Conservation (phyloP, 2,329 filamentous ascomycete species). For the Talaromyces sp. region DNA sequence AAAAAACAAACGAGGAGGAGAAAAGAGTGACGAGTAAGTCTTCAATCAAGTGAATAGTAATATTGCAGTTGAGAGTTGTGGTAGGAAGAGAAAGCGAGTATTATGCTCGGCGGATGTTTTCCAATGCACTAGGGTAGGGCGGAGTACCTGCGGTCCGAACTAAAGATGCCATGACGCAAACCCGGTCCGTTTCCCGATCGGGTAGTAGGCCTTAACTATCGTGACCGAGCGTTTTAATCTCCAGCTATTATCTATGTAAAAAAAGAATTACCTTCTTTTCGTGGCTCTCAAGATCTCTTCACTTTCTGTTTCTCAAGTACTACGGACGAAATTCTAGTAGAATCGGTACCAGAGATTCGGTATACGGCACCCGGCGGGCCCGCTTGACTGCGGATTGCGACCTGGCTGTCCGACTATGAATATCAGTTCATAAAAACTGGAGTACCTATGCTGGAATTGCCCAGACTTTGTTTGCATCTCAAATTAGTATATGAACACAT, state of each 20-base stretch:
- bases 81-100: slow-evolving; percentile 4
- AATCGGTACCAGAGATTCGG: neutral
- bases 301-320: neutral
- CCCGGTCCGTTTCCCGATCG: neutral
- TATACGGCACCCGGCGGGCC: neutral
- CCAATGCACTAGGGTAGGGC: neutral
- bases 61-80: neutral
- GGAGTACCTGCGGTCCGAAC: slow-evolving; percentile 1
- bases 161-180: slow-evolving; percentile 6
- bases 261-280: neutral
- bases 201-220: neutral
- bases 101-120: neutral
- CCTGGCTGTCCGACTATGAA: neutral
- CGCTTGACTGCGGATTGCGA: neutral
- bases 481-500: neutral
- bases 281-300: neutral
- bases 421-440: neutral
- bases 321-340: neutral
- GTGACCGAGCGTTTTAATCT: neutral
- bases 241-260: no score
- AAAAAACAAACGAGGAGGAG: neutral
- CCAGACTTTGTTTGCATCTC: neutral
- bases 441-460: neutral
- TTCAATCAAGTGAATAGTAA: slow-evolving; percentile 13
- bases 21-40: neutral